Evolutionary conservation across 2,329 filamentous ascomycete genomes (phyloP).

Genomic region (Dryadomyces quercivorus): DNA sequence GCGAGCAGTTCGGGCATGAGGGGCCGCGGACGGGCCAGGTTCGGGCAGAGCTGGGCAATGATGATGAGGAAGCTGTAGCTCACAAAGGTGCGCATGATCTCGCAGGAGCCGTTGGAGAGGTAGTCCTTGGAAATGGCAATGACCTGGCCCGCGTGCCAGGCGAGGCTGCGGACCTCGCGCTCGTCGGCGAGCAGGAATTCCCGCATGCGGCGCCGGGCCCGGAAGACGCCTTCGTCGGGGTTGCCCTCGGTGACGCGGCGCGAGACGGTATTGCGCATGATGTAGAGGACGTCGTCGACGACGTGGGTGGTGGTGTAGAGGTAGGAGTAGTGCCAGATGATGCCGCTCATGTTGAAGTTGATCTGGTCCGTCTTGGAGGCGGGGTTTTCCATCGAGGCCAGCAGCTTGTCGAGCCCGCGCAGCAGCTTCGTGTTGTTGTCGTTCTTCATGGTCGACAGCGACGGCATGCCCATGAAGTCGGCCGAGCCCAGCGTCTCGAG

Average conservation of each 20-base stretch:
- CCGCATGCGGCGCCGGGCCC: neutral
- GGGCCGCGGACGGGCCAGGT: neutral
- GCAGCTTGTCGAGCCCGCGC: neutral
- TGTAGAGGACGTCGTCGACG: slow-evolving; percentile 18
- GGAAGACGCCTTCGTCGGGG: neutral
- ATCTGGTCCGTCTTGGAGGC: neutral
- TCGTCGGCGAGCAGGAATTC: neutral
- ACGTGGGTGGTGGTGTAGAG: slow-evolving; percentile 16
- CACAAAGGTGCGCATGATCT: neutral
- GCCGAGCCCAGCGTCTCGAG: neutral
- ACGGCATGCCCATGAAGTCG: neutral
- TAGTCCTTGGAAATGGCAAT: neutral
- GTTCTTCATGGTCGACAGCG: neutral
- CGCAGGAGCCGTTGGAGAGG: neutral
- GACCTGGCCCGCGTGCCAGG: neutral
- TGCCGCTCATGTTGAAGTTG: slow-evolving; percentile 14
- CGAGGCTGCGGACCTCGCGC: neutral
- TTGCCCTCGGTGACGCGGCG: no score
- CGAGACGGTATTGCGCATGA: slow-evolving; percentile 2
- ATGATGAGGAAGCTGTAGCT: neutral
- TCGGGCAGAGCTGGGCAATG: neutral
- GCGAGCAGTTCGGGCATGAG: neutral
- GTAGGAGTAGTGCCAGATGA: slow-evolving; percentile 19
- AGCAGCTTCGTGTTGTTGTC: neutral
- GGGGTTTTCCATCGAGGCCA: neutral